These are phyloP conservation scores for Castanopsis chinensis DNA, from an alignment of 306 rosid genomes.

Conservation along the genomic window DNA sequence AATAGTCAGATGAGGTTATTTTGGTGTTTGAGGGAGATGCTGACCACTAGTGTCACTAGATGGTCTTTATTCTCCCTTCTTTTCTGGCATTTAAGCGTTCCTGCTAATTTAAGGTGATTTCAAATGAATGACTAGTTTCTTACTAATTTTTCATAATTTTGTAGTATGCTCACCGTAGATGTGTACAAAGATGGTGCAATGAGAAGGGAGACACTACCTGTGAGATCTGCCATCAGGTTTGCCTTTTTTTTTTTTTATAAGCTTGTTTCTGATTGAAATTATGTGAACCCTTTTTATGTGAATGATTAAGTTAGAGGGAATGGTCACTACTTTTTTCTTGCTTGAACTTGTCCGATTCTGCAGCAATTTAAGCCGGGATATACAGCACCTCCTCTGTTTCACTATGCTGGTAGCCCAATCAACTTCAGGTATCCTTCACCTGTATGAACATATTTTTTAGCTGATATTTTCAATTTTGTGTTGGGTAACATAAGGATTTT, in stretches of 20 bases:
- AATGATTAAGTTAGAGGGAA: neutral
- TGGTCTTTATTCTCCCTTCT: neutral
- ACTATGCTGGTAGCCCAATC: conserved; percentile 50
- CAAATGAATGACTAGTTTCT: neutral
- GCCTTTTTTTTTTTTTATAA: neutral
- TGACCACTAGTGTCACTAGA: neutral
- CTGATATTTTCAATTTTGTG: neutral
- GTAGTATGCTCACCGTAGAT: conserved; percentile 80
- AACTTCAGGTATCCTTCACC: conserved; percentile 48
- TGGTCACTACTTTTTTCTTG: neutral
- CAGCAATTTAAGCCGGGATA: conserved; percentile 69
- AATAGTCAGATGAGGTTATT: neutral
- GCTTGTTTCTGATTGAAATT: neutral
- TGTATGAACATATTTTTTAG: neutral
- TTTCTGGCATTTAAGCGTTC: neutral
- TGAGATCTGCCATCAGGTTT: conserved; percentile 88
- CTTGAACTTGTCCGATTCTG: conserved; percentile 9
- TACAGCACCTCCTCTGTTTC: conserved; percentile 54
- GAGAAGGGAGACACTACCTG: conserved; percentile 83
- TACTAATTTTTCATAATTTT: conserved; percentile 11
- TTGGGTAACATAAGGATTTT: neutral
- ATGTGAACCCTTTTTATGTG: neutral
- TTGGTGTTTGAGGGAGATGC: neutral
- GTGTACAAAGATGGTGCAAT: conserved; percentile 95
- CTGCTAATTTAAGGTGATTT: neutral